Evolutionary conservation across 768 basidiomycete genomes (phyloP).

Genomic region (Serendipita vermifera): DNA sequence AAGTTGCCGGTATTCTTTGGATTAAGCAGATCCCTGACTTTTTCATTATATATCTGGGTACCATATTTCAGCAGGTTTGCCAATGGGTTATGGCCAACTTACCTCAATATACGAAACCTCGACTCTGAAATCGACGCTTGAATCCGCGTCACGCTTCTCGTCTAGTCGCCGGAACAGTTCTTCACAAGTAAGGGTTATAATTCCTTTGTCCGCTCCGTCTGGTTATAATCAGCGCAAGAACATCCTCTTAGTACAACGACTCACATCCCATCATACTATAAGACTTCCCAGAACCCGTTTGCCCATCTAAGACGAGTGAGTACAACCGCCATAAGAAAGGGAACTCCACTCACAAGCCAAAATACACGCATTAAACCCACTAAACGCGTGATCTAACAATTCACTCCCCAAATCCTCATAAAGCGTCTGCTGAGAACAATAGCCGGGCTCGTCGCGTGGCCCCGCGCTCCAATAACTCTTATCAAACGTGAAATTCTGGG

Average conservation of each 20-base stretch:
- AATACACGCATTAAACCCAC: slow-evolving; percentile 97
- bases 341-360: slow-evolving; percentile 94
- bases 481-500: slow-evolving; percentile 88
- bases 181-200: slow-evolving; percentile 90
- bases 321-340: slow-evolving; percentile 10
- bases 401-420: slow-evolving; percentile 92
- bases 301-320: slow-evolving; percentile 40
- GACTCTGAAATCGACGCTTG: slow-evolving; percentile 70
- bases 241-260: too few relatives aligned
- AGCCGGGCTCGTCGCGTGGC: slow-evolving; percentile 72
- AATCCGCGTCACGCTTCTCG: slow-evolving; percentile 45
- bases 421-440: slow-evolving; percentile 78
- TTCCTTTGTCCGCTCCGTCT: slow-evolving; percentile 94
- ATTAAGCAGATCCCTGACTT: slow-evolving; percentile 93
- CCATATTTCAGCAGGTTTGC: not conserved
- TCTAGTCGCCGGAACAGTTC: slow-evolving; percentile 82
- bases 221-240: too few relatives aligned
- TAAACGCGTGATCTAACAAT: slow-evolving; percentile 86
- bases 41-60: slow-evolving; percentile 87
- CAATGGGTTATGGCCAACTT: slow-evolving; percentile 16
- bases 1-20: slow-evolving; percentile 95
- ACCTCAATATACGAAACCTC: slow-evolving; percentile 99
- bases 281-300: slow-evolving; percentile 91
- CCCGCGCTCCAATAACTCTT: slow-evolving; percentile 98
- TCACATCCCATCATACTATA: slow-evolving; percentile 96